Evolutionary conservation across 331 rosid species (phyloP).

Genomic region (Acacia pycnantha): DNA sequence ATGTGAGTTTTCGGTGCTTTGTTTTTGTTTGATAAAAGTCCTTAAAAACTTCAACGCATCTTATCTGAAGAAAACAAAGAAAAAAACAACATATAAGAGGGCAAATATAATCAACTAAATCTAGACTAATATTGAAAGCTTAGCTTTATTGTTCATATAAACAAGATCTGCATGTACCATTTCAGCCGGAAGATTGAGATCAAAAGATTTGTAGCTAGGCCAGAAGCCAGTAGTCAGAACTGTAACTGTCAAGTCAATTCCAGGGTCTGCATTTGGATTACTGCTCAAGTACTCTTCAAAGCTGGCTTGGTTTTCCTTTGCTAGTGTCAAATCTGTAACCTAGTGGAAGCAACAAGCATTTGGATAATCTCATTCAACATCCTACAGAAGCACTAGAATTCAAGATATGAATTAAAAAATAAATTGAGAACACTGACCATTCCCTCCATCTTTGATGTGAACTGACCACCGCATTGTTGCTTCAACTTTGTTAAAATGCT

Average conservation of each 20-base stretch:
- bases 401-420: constrained; percentile 19
- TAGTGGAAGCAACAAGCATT: constrained; percentile 33
- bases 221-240: constrained; percentile 95
- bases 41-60: constrained; percentile 88
- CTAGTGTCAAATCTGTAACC: constrained; percentile 95
- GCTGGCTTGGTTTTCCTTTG: constrained; percentile 86
- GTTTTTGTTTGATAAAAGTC: constrained; percentile 95
- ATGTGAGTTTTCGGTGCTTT: constrained; percentile 92
- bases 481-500: constrained; percentile 86
- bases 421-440: constrained; percentile 60
- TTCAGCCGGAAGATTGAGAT: constrained; percentile 94
- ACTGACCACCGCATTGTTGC: constrained; percentile 96
- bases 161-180: constrained; percentile 54
- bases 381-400: constrained; percentile 8
- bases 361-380: constrained; percentile 10
- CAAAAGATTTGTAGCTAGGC: constrained; percentile 98
- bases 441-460: constrained; percentile 98
- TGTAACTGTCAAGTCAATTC: constrained; percentile 89
- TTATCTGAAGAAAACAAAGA: constrained; percentile 50
- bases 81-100: constrained; percentile 12
- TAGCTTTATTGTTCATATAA: constrained; percentile 1
- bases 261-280: constrained; percentile 71
- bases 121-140: constrained; percentile 3
- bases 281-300: constrained; percentile 82
- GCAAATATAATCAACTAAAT: constrained; percentile 20